These are phyloP conservation scores for Brasilioporus rufonigricans DNA, from an alignment of 768 basidiomycete genomes.

Conservation along the genomic window DNA sequence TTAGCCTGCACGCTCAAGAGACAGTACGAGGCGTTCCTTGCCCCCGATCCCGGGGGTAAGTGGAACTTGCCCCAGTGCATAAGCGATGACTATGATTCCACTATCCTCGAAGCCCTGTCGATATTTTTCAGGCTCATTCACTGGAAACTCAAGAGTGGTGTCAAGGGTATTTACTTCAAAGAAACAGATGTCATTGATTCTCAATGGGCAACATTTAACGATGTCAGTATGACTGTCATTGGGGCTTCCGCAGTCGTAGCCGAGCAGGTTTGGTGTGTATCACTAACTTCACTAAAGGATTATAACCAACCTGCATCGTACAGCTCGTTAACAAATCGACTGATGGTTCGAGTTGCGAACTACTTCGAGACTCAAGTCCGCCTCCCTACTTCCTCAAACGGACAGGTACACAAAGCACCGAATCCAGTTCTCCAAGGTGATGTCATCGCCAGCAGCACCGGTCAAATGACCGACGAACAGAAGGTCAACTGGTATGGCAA, in stretches of 20 bases:
- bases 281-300: background rate
- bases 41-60: conserved; percentile 79
- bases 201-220: conserved; percentile 93
- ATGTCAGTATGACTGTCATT: conserved; percentile 82
- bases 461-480: conserved; percentile 75
- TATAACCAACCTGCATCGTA: background rate
- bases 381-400: conserved; percentile 52
- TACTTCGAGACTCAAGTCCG: conserved; percentile 95
- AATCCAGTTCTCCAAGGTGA: conserved; percentile 38
- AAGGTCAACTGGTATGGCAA: conserved; percentile 88
- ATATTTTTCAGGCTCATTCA: conserved; percentile 93
- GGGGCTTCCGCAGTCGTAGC: conserved; percentile 91
- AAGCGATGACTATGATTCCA: conserved; percentile 84
- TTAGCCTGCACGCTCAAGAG: conserved; percentile 93
- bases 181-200: conserved; percentile 98
- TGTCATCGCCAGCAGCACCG: conserved; percentile 36
- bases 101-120: conserved; percentile 81
- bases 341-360: conserved; percentile 89
- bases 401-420: conserved; percentile 22
- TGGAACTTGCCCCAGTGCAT: conserved; percentile 92
- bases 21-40: conserved; percentile 89
- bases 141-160: conserved; percentile 92
- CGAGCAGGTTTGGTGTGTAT: conserved; percentile 86
- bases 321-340: conserved; percentile 88
- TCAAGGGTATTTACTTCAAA: conserved; percentile 92